Conservation (phyloP, 768 basidiomycete species). For the Asterophora parasitica region DNA sequence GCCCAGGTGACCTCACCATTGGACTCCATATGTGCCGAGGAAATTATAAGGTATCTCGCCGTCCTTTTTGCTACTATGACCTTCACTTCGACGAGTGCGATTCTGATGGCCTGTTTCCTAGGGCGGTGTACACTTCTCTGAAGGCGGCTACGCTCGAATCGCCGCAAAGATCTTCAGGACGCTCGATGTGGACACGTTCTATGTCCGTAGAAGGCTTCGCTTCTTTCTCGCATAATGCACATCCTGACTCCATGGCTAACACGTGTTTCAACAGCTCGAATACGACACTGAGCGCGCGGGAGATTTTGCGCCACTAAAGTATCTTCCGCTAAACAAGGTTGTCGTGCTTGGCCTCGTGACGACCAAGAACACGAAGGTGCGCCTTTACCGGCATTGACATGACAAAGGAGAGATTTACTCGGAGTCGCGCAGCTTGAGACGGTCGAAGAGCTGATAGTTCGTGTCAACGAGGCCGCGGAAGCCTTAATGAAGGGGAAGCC, state of each 20-base stretch:
- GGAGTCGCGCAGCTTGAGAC: conserved; percentile 41
- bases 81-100: conserved; percentile 27
- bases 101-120: conserved; percentile 7
- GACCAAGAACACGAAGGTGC: conserved; percentile 41
- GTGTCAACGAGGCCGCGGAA: conserved; percentile 51
- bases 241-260: conserved; percentile 5
- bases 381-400: not conserved
- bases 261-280: conserved; percentile 41
- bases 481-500: conserved; percentile 40
- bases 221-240: not conserved
- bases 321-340: conserved; percentile 43
- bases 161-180: conserved; percentile 51
- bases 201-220: conserved; percentile 26
- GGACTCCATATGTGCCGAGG: conserved; percentile 61
- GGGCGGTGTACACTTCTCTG: conserved; percentile 50
- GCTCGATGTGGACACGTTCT: conserved; percentile 54
- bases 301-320: conserved; percentile 50
- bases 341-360: conserved; percentile 48
- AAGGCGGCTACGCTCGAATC: conserved; percentile 57
- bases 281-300: conserved; percentile 64
- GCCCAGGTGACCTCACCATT: conserved; percentile 50
- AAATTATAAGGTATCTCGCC: conserved; percentile 38
- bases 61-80: not conserved
- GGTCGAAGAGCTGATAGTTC: conserved; percentile 41
- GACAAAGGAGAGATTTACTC: not conserved